Evolutionary conservation across 2,329 filamentous ascomycete species (phyloP).

Genomic region (Ophiocordyceps robertsii): DNA sequence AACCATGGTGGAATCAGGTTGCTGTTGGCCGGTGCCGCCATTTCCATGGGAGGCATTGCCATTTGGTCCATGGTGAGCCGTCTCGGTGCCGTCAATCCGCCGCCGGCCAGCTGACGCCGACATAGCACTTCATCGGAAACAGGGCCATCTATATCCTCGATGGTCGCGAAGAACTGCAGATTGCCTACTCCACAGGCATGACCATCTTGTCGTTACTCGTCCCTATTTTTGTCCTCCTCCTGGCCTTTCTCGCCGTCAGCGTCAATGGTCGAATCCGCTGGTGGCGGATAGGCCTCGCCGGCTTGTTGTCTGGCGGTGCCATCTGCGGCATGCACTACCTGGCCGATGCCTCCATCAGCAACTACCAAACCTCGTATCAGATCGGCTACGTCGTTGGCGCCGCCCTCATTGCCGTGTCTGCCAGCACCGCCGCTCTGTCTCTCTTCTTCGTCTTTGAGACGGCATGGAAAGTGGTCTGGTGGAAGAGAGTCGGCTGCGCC

Average conservation of each 20-base stretch:
- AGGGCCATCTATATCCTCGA: slow-evolving; percentile 57
- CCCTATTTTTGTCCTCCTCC: slow-evolving; percentile 57
- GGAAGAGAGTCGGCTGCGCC: slow-evolving; percentile 56
- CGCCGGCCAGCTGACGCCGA: not conserved
- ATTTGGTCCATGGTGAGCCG: slow-evolving; percentile 55
- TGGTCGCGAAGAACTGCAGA: slow-evolving; percentile 48
- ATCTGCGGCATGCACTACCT: slow-evolving; percentile 80
- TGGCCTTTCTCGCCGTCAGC: slow-evolving; percentile 60
- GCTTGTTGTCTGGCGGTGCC: slow-evolving; percentile 57
- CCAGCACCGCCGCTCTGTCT: slow-evolving; percentile 53
- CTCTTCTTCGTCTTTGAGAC: slow-evolving; percentile 67
- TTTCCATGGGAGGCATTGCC: slow-evolving; percentile 61
- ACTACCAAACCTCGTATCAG: slow-evolving; percentile 54
- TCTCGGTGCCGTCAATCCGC: not conserved
- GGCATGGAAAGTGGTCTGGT: slow-evolving; percentile 65
- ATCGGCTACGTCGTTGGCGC: slow-evolving; percentile 50
- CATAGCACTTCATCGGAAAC: slow-evolving; percentile 50
- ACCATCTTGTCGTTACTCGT: slow-evolving; percentile 67
- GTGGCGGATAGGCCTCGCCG: slow-evolving; percentile 45
- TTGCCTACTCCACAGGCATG: slow-evolving; percentile 57
- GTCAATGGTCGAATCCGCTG: slow-evolving; percentile 40
- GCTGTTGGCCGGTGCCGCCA: slow-evolving; percentile 47
- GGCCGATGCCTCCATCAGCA: slow-evolving; percentile 65
- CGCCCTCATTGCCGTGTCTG: slow-evolving; percentile 55
- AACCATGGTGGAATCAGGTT: slow-evolving; percentile 26